These are phyloP conservation scores for Penicillium pancosmium DNA, from an alignment of 495 filamentous ascomycete species.

Conservation along the genomic window DNA sequence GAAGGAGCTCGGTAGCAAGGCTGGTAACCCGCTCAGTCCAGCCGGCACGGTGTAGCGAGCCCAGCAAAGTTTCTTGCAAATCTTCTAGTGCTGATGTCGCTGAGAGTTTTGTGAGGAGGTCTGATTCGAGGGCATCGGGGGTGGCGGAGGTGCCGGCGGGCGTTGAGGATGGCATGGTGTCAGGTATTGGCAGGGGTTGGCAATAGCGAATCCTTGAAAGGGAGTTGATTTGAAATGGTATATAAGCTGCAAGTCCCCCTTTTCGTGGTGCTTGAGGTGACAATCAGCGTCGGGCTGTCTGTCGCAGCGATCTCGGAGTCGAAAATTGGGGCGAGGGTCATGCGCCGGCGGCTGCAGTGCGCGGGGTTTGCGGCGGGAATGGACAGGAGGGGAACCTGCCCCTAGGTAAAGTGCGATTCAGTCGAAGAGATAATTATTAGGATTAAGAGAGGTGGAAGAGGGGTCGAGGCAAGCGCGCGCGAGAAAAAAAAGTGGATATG, in stretches of 20 bases:
- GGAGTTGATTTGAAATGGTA: neutral
- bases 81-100: constrained; percentile 48
- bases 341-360: constrained; percentile 12
- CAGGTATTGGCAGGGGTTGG: constrained; percentile 1
- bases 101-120: constrained; percentile 46
- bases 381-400: constrained; percentile 21
- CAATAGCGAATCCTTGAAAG: neutral
- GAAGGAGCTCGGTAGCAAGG: constrained; percentile 46
- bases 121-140: constrained; percentile 46
- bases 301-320: constrained; percentile 7
- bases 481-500: constrained; percentile 26
- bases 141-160: constrained; percentile 26
- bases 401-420: constrained; percentile 11
- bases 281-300: neutral
- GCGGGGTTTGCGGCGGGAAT: constrained; percentile 3
- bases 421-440: constrained; percentile 11
- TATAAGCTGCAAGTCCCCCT: too few relatives aligned
- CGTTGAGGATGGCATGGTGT: constrained; percentile 32
- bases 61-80: constrained; percentile 44
- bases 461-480: constrained; percentile 8
- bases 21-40: constrained; percentile 48
- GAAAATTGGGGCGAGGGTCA: constrained; percentile 2
- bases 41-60: constrained; percentile 43
- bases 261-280: neutral
- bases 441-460: constrained; percentile 16